Evolutionary conservation across 192 early-diverging fungal species (phyloP).

Genomic region (Mortierella alpina): DNA sequence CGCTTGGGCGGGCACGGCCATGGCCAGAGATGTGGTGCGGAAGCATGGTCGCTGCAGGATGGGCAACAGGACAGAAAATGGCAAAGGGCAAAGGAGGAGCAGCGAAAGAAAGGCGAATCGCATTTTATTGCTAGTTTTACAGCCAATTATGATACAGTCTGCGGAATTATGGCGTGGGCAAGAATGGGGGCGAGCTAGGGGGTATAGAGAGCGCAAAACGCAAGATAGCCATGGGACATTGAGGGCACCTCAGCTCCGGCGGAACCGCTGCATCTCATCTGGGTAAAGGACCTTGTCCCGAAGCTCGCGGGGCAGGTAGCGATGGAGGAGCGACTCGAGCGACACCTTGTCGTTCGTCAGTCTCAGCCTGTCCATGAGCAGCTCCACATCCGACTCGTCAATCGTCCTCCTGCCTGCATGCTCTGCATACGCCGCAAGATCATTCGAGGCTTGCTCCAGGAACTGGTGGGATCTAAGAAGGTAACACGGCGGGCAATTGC

Average conservation of each 20-base stretch:
- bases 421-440: conserved; percentile 51
- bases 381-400: conserved; percentile 49
- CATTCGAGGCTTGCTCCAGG: conserved; percentile 52
- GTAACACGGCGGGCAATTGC: not conserved
- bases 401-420: conserved; percentile 55
- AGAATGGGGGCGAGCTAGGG: too few species aligned
- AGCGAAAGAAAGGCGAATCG: too few species aligned
- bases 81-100: too few species aligned
- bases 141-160: too few species aligned
- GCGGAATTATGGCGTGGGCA: too few species aligned
- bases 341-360: conserved; percentile 42
- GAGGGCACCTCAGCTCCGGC: conserved; percentile 2
- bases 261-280: conserved; percentile 24
- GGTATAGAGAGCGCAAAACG: too few species aligned
- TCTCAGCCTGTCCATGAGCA: conserved; percentile 23
- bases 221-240: too few species aligned
- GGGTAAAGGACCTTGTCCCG: conserved; percentile 48
- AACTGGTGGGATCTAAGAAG: conserved; percentile 48
- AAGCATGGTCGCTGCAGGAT: too few species aligned
- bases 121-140: too few species aligned
- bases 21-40: too few species aligned
- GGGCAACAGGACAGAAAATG: too few species aligned
- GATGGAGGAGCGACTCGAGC: conserved; percentile 49
- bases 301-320: conserved; percentile 49
- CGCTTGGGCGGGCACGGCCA: too few species aligned